Conservation (phyloP, 2,329 filamentous ascomycete genomes). For the Paracorniculantispora psalliotae region DNA sequence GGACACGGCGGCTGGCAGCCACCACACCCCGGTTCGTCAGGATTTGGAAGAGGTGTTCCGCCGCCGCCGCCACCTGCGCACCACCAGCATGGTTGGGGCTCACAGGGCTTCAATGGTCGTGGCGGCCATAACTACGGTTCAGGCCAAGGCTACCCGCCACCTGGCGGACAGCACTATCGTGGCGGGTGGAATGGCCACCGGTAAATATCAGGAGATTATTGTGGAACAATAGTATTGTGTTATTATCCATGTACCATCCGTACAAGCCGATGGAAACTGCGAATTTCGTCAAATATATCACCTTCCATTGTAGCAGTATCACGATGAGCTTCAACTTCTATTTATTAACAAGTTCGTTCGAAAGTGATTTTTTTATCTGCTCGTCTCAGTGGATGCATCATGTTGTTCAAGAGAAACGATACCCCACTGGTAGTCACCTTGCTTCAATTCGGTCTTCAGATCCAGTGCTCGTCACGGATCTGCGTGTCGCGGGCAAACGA, state of each 20-base stretch:
- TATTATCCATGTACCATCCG: neutral
- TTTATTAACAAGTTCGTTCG: too few species aligned
- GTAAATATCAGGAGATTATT: neutral
- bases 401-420: too few species aligned
- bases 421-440: neutral
- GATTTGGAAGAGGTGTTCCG: constrained; percentile 38
- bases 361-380: too few species aligned
- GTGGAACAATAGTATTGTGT: neutral
- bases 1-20: constrained; percentile 33
- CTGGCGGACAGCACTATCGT: neutral
- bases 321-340: neutral
- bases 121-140: neutral
- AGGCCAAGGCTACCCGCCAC: neutral
- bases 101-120: neutral
- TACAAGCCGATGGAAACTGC: too few species aligned
- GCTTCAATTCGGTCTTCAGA: neutral
- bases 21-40: constrained; percentile 39
- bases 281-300: neutral
- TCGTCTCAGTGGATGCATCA: too few species aligned
- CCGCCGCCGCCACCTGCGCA: constrained; percentile 39
- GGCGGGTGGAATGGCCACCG: constrained; percentile 1
- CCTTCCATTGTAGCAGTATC: neutral
- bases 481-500: neutral
- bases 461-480: constrained; percentile 10
- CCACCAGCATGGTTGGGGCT: neutral